Percentiles rank a stretch among this genome's conserved stretches.
Evolutionary conservation across 2,329 filamentous ascomycete genomes (phyloP).

Genomic region (Penicillium sp.): DNA sequence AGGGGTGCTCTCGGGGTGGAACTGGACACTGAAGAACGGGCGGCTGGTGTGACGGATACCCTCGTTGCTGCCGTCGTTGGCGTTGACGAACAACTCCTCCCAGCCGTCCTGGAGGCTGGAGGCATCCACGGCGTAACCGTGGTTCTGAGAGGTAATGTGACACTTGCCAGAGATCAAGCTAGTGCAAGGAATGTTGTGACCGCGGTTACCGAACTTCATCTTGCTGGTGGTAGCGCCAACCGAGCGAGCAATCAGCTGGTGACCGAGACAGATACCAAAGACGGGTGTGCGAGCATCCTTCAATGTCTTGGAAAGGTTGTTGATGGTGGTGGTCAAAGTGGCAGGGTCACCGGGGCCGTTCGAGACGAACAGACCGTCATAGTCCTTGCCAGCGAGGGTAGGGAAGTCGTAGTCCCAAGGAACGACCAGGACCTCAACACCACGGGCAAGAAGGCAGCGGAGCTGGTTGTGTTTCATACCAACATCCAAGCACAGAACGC

Average conservation of each 20-base stretch:
- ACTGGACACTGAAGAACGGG: conserved; percentile 99
- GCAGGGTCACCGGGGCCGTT: conserved; percentile 97
- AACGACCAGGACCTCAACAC: conserved; percentile 89
- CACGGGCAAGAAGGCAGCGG: conserved; percentile 83
- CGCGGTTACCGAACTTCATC: conserved; percentile 99
- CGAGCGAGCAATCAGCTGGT: conserved; percentile 86
- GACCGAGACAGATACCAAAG: conserved; percentile 94
- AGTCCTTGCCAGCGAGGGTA: conserved; percentile 71
- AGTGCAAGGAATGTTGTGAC: conserved; percentile 97
- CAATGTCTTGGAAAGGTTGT: conserved; percentile 74
- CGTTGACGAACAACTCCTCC: conserved; percentile 95
- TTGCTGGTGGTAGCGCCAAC: conserved; percentile 82
- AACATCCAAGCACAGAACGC: conserved; percentile 90
- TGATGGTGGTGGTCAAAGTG: conserved; percentile 72
- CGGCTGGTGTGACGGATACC: conserved; percentile 83
- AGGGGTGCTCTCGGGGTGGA: conserved; percentile 95
- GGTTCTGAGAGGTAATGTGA: conserved; percentile 98
- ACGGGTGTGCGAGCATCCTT: conserved; percentile 79
- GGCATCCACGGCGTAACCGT: conserved; percentile 90
- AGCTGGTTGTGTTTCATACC: conserved; percentile 99
- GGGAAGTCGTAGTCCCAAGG: conserved; percentile 96
- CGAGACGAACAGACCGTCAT: conserved; percentile 95
- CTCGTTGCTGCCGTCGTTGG: conserved; percentile 97
- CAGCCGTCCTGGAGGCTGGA: conserved; percentile 72
- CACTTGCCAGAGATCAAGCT: conserved; percentile 94